Evolutionary conservation across 805 yeast genomes (phyloP), one percentile per base, ranked within the genome.

Genomic region (Candida boleticola): DNA sequence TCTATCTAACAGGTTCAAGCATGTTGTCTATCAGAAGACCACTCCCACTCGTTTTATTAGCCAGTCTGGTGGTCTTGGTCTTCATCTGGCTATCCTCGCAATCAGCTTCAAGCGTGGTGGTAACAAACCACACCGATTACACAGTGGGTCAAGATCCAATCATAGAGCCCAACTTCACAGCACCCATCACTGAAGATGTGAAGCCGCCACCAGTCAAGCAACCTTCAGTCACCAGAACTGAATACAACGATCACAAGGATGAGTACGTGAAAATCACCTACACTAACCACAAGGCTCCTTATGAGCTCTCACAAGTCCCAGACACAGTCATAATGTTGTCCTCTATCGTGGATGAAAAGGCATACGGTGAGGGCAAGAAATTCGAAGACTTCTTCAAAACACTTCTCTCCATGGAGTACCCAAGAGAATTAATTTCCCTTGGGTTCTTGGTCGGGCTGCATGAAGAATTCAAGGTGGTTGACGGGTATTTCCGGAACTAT

Each of bases 291-390:
- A 37, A 27, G 34, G 9, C 32, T 5, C 22, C 13, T 4, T 5
- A 14, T 11, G 22, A 31, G 18, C 20, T n/a, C 4, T 18, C 7
- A 4, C 22, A 7, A 7, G 20, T 13, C 13, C 18, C 16, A 16
- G 39, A 36, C 10, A 48, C 54, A 1, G 43, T 53, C 3, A 22
- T 58, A 13, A 37, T 61, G 11, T 40, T 60, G 21, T 50, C 61
- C 7, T 48, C 60, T 9, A 54, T 68, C n/a, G 68, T 62, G 1
- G 50, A 50, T 40, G 46, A 47, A 9, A 48, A 40, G 5, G 55
- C 75, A 3, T 74, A 68, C 40, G 78, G 79, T 1, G 45, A 44
- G 3, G 59, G 47, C 3, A 56, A 70, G 25, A 37, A 49, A 0
- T 61, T 73, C 37, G 36, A 40, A 1, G 68, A 68, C 41, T 65